Conservation (phyloP, 2,329 filamentous ascomycete genomes). For the Falciphora oryzae region DNA sequence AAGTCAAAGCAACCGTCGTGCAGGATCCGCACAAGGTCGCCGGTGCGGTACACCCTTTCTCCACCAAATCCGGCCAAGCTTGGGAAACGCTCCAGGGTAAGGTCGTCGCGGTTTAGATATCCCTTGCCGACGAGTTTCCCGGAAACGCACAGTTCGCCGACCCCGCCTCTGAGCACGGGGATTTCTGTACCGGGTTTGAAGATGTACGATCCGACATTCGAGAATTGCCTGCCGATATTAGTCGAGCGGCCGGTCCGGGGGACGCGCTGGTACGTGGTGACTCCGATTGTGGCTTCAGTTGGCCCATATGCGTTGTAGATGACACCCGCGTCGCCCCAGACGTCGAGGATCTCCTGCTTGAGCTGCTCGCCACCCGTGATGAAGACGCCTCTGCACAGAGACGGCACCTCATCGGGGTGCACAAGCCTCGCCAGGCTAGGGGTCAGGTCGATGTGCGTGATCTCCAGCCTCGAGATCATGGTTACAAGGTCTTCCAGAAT, state of each 20-base stretch:
- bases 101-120: conserved; percentile 73
- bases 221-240: conserved; percentile 83
- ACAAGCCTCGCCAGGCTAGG: conserved; percentile 78
- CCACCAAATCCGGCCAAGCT: conserved; percentile 42
- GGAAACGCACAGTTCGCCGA: conserved; percentile 85
- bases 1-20: conserved; percentile 82
- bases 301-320: conserved; percentile 94
- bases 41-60: conserved; percentile 75
- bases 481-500: conserved; percentile 77
- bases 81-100: conserved; percentile 74
- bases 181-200: conserved; percentile 61
- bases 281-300: conserved; percentile 88
- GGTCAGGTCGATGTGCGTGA: conserved; percentile 89
- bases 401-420: conserved; percentile 74
- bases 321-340: conserved; percentile 72
- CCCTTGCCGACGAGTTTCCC: conserved; percentile 84
- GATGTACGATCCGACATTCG: conserved; percentile 81
- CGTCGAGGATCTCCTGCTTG: conserved; percentile 82
- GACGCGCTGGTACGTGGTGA: conserved; percentile 83
- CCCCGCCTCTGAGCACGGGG: conserved; percentile 69
- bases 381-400: conserved; percentile 75
- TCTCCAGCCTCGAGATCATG: conserved; percentile 63
- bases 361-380: conserved; percentile 88
- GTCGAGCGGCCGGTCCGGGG: conserved; percentile 71
- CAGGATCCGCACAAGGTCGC: conserved; percentile 77